These are phyloP conservation scores for Trichosporon coremiiforme DNA, from an alignment of 1,284 basidiomycete species.

Conservation along the genomic window DNA sequence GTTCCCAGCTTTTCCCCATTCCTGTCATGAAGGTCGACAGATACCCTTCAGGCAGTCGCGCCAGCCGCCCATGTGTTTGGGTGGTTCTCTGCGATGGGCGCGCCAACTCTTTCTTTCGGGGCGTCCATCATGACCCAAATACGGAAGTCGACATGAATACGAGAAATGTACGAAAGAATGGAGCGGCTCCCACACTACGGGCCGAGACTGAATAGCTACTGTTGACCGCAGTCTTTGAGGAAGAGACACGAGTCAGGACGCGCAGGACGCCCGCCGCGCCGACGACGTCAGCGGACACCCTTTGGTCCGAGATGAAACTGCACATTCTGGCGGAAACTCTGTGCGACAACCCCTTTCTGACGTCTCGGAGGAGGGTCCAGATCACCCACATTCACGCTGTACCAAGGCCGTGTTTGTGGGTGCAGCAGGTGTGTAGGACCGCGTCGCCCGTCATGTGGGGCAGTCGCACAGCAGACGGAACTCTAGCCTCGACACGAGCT, in stretches of 20 bases:
- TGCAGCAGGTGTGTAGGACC: not conserved
- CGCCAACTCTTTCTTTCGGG: no score
- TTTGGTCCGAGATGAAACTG: not conserved
- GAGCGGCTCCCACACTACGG: not conserved
- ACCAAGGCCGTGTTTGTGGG: slow-evolving; percentile 1
- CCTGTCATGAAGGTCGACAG: no score
- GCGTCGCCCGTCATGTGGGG: no score
- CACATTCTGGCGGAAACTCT: not conserved
- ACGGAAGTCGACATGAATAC: not conserved
- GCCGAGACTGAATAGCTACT: no score
- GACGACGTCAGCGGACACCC: not conserved
- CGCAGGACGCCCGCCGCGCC: no score
- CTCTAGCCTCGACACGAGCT: not conserved
- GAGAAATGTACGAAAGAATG: not conserved
- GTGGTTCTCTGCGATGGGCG: not conserved
- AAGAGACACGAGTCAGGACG: no score
- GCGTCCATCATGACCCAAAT: not conserved
- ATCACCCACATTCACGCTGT: not conserved
- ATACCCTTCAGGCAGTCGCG: no score
- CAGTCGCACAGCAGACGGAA: not conserved
- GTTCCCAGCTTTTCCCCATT: no score
- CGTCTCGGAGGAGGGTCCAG: not conserved
- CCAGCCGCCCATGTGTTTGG: not conserved
- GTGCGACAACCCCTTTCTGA: not conserved
- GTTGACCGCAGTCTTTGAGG: no score